These are phyloP conservation scores for Aeschynomene evenia DNA, from an alignment of 306 rosid genomes.

Conservation along the genomic window DNA sequence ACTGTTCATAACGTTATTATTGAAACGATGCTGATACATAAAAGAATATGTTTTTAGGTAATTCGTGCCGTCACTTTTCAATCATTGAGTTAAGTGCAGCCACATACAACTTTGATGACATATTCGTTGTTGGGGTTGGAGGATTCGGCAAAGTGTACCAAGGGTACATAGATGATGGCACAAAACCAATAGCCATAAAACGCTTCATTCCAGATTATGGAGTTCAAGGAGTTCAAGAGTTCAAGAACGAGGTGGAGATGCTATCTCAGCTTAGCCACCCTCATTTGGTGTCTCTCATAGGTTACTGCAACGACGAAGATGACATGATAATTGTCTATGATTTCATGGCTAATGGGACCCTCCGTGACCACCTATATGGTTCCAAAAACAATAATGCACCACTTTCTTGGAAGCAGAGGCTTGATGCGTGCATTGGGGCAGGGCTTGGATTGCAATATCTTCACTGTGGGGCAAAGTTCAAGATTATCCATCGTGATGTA, in stretches of 20 bases:
- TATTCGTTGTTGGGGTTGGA: conserved; percentile 10
- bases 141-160: conserved; percentile 35
- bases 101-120: conserved; percentile 25
- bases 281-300: conserved; percentile 23
- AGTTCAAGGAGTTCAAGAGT: conserved; percentile 22
- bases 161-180: conserved; percentile 18
- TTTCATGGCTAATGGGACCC: conserved; percentile 33
- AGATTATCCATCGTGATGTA: conserved; percentile 54
- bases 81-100: conserved; percentile 21
- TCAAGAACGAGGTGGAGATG: conserved; percentile 25
- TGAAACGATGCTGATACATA: no score
- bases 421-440: conserved; percentile 28
- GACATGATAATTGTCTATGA: conserved; percentile 42
- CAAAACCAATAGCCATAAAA: conserved; percentile 10
- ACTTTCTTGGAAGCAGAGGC: conserved; percentile 37
- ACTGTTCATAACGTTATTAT: no score
- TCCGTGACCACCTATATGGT: conserved; percentile 33
- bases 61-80: conserved; percentile 20
- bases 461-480: conserved; percentile 27
- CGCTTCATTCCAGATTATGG: not conserved
- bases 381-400: not conserved
- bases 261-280: conserved; percentile 19
- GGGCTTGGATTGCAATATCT: conserved; percentile 41
- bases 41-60: no score
- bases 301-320: conserved; percentile 16